phyloP scores from a whole-genome alignment of 441 rosid genomes.

The Populus hybrid region DNA sequence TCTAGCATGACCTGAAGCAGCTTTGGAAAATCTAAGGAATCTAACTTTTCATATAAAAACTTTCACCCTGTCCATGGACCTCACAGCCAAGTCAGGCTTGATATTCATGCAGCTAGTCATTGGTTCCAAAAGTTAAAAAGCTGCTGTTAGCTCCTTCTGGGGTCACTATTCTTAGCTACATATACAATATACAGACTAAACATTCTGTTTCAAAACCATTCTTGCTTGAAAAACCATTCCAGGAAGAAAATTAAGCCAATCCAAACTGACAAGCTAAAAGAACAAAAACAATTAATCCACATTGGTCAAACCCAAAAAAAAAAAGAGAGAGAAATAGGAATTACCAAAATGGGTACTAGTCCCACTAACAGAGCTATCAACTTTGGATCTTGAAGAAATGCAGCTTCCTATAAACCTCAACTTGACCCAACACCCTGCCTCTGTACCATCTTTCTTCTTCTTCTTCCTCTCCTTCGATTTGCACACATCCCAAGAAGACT shows the following conservation, averaged over 20 bases:
- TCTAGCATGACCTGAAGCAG: neutral
- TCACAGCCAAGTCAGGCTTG: neutral
- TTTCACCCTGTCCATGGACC: neutral
- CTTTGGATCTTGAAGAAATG: conserved; percentile 90
- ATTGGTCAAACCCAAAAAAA: conserved; percentile 3
- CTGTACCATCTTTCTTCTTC: conserved; percentile 44
- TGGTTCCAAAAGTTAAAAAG: neutral
- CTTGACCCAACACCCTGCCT: conserved; percentile 78
- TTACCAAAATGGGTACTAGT: conserved; percentile 69
- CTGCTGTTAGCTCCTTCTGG: neutral
- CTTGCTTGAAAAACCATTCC: conserved; percentile 1
- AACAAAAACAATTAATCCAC: conserved; percentile 2
- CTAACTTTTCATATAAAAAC: neutral
- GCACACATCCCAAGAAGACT: conserved; percentile 37
- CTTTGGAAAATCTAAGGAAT: neutral
- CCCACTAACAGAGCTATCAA: conserved; percentile 78
- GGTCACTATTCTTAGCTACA: neutral
- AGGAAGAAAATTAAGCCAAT: neutral
- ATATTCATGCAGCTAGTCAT: neutral
- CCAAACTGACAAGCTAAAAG: neutral
- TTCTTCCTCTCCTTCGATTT: conserved; percentile 50
- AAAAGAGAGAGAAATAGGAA: neutral
- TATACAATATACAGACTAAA: neutral
- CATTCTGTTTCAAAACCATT: neutral
- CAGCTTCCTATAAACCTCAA: conserved; percentile 73